Conservation (phyloP, 2,329 filamentous ascomycete genomes). For the Dryadomyces quercus-mongolicae region DNA sequence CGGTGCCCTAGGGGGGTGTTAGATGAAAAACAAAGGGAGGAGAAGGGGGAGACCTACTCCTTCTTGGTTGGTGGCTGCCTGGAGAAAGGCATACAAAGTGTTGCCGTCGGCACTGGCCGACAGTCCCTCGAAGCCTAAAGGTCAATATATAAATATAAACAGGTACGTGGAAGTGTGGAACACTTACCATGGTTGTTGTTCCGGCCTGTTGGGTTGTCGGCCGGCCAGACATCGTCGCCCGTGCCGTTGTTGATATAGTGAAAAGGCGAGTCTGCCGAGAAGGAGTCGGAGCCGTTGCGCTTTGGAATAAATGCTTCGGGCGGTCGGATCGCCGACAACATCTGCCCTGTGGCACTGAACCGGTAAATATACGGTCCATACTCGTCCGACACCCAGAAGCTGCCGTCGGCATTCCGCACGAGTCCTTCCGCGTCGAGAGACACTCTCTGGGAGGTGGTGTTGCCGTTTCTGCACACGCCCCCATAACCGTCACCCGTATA, state of each 20-base stretch:
- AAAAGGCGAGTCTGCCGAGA: conserved; percentile 52
- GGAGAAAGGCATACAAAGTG: conserved; percentile 51
- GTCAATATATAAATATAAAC: no score
- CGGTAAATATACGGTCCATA: conserved; percentile 61
- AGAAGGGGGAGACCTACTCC: conserved; percentile 27
- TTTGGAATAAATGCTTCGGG: conserved; percentile 52
- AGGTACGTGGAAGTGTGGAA: no score
- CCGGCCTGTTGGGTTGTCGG: conserved; percentile 36
- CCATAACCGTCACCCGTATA: conserved; percentile 59
- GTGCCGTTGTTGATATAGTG: conserved; percentile 38
- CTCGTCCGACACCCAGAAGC: conserved; percentile 60
- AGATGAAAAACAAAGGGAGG: no score
- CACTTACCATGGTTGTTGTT: conserved; percentile 51
- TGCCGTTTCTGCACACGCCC: conserved; percentile 32
- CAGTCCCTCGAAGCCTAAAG: conserved; percentile 60
- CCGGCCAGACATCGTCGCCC: conserved; percentile 42
- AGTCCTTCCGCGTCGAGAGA: conserved; percentile 56
- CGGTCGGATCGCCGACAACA: conserved; percentile 52
- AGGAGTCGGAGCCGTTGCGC: conserved; percentile 45
- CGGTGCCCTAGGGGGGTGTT: conserved; percentile 9
- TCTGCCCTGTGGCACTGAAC: conserved; percentile 43
- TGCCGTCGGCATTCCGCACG: conserved; percentile 42
- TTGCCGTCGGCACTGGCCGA: conserved; percentile 51
- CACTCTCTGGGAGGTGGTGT: conserved; percentile 30
- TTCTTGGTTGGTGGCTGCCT: conserved; percentile 47